Conservation (phyloP, 2,329 filamentous ascomycete genomes). For the Exophiala viscosa region DNA sequence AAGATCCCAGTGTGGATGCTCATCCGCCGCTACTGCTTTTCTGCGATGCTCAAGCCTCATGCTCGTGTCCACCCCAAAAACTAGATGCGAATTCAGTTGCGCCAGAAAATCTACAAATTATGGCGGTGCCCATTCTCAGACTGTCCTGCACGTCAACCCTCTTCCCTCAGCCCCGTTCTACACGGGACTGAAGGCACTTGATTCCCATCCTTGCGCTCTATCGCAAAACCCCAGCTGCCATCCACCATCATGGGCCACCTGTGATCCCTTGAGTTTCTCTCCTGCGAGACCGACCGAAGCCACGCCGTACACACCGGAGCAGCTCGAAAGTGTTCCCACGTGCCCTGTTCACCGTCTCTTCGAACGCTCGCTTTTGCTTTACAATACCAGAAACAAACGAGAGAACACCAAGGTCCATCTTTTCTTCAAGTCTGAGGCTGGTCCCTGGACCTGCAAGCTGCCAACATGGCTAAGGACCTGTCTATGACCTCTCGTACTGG, state of each 20-base stretch:
- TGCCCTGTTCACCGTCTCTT: slow-evolving; percentile 22
- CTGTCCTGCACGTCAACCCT: slow-evolving; percentile 24
- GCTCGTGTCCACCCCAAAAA: slow-evolving; percentile 14
- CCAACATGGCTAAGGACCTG: slow-evolving; percentile 23
- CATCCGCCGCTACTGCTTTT: slow-evolving; percentile 11
- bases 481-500: slow-evolving; percentile 47
- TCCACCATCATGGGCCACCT: slow-evolving; percentile 31
- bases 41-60: no score
- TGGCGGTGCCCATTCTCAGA: slow-evolving; percentile 21
- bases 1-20: no score
- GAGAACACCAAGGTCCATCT: slow-evolving; percentile 5
- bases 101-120: slow-evolving; percentile 21
- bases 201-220: slow-evolving; percentile 12
- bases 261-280: slow-evolving; percentile 22
- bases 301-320: slow-evolving; percentile 20
- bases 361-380: slow-evolving; percentile 12
- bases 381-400: background rate
- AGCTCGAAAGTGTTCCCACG: slow-evolving; percentile 23
- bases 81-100: slow-evolving; percentile 11
- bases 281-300: slow-evolving; percentile 12
- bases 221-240: slow-evolving; percentile 10
- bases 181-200: slow-evolving; percentile 43
- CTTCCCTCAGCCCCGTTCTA: slow-evolving; percentile 39
- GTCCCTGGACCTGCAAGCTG: slow-evolving; percentile 2
- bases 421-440: slow-evolving; percentile 1